Base-by-base conservation (phyloP, 192 early-diverging fungal genomes). In the Martensiomyces pterosporus region DNA sequence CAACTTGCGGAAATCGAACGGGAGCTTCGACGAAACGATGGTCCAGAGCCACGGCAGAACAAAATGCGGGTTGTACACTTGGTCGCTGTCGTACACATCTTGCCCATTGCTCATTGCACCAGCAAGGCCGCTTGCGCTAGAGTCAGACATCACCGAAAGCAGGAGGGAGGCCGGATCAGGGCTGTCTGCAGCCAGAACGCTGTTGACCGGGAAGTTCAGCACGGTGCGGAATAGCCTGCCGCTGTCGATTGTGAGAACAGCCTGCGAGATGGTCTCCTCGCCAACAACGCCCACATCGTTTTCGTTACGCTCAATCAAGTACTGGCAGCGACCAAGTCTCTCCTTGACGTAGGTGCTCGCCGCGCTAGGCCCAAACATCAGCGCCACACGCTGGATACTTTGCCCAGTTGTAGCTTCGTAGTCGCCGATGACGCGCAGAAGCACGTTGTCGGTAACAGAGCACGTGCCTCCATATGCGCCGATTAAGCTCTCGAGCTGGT, bases 1-100 rank as follows among this genome's bases (percentile, higher is more conserved):
- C 16, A 75, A 42, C 38, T 46, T 46, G 10, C 67, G 45, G 4
- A 59, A 24, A 26, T 64, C 57, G 0, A 60, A 15, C 0, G 25
- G 23, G 6, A 44, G 44, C 9, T 48, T 43, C 9, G 56, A 33
- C 2, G 66, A 60, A 0, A 69, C 44, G n/a, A 75, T 14, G 0
- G 65, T 18, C 66, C 65, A 69, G 5, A 61, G 10, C 73, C 73
- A 75, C 9, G 56, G 47, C 16, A 75, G 57, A 10, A 69, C 35
- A 33, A 64, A 68, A 17, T 43, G 47, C 34, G 53, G 41, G n/a
- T 65, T 45, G 39, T 75, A 75, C 2, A 57, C 50, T 22, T 45
- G 32, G n/a, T 25, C 27, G 18, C 34, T 29, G 8, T 46, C 40
- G 3, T 26, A 29, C 15, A 36, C 23, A 9, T 6, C 16, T 40